Evolutionary conservation across 169 alveolate species (phyloP), one percentile per base, ranked within the genome.

Genomic region (Plasmodium billcollinsi): DNA sequence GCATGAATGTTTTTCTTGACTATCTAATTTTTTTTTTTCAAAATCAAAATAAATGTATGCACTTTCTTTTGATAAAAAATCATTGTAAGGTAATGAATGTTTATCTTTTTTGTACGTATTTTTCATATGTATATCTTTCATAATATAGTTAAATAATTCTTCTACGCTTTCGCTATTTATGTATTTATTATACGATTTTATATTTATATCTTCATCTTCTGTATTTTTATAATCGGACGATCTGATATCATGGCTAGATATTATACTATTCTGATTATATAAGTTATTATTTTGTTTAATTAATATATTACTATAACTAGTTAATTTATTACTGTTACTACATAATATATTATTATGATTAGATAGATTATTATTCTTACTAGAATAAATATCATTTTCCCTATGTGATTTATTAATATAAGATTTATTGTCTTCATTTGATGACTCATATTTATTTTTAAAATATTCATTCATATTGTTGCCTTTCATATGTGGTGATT

Each of bases 21-120:
- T 18, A 43, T 45, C 56, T 26, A 21, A 18, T 65, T 78, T 78
- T 45, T 49, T 70, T 9, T 70, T 80, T 80, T 80, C 90, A 54
- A 80, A 80, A 50, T 80, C 66, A 80, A 80, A 80, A 62, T 80
- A 69, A 8, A 56, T 63, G n/a, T 80, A 83, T 66, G 54, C 73
- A 39, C 83, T 67, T 58, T 47, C 58, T 66, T 69, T 80, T 43
- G 83, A 80, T 14, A 52, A 0, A 72, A 56, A 4, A 80, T 80
- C 63, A 2, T 69, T 70, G 15, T 54, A 4, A 29, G 47, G 49
- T 14, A 54, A 12, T 33, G 45, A 33, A 33, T 33, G 45, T 33
- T 33, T 33, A 33, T 33, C 45, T 4, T 4, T 33, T 33, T 33
- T 33, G 45, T 33, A 20, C n/a, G 29, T 54, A 3, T 26, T 43